A percentile compares a stretch with the other conserved stretches of the same genome.
Conservation (phyloP, 106 monocot genomes). For the Dendrobium nobile region DNA sequence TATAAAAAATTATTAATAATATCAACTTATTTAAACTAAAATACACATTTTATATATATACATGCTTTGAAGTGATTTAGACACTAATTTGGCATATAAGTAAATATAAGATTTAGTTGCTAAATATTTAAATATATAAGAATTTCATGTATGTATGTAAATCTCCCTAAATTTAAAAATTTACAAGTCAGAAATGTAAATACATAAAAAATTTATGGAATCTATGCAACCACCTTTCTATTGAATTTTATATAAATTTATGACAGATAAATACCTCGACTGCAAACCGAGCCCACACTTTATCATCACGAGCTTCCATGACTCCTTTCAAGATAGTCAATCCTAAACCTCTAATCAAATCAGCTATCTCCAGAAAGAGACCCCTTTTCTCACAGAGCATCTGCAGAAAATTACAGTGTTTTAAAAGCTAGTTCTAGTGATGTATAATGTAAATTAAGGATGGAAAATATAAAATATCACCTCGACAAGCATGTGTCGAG, state of each 20-base stretch:
- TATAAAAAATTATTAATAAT: too few relatives aligned
- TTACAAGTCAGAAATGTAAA: too few relatives aligned
- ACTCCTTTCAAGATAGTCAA: constrained; percentile 91
- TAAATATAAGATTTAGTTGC: too few relatives aligned
- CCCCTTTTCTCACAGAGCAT: constrained; percentile 95
- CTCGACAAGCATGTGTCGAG: constrained; percentile 94
- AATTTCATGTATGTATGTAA: too few relatives aligned
- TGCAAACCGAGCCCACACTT: constrained; percentile 89
- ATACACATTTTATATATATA: too few relatives aligned
- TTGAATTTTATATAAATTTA: background rate
- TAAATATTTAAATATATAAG: too few relatives aligned
- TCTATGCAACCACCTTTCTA: background rate
- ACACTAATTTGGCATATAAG: too few relatives aligned
- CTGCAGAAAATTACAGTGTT: constrained; percentile 17
- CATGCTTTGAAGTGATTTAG: too few relatives aligned
- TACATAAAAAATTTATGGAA: too few relatives aligned
- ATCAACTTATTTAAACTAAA: too few relatives aligned
- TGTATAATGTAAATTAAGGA: background rate
- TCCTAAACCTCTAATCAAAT: constrained; percentile 77
- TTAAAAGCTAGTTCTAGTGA: background rate
- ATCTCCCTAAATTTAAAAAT: too few relatives aligned
- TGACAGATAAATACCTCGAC: constrained; percentile 57
- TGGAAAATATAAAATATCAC: constrained; percentile 15
- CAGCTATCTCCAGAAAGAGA: constrained; percentile 92
- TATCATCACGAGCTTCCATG: constrained; percentile 76